Evolutionary conservation across 2,329 filamentous ascomycete genomes (phyloP).

Genomic region (Pyrenophora tritici-repentis): DNA sequence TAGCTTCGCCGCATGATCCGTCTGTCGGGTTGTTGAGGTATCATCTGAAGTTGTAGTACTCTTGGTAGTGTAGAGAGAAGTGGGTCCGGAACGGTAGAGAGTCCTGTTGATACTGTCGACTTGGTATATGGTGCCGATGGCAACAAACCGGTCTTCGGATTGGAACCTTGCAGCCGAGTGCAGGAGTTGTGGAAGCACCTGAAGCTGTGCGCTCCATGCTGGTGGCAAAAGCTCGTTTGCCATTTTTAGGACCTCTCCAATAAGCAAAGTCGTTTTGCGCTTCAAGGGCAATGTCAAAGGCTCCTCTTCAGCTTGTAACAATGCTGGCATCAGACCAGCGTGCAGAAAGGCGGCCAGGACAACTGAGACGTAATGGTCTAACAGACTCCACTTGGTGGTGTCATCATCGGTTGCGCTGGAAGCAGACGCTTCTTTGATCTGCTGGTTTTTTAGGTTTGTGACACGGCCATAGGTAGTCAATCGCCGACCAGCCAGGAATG

Average conservation of each 20-base stretch:
- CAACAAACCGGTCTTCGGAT: slow-evolving; percentile 74
- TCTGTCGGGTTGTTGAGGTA: slow-evolving; percentile 42
- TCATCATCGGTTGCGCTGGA: slow-evolving; percentile 74
- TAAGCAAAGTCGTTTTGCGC: slow-evolving; percentile 85
- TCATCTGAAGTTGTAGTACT: slow-evolving; percentile 25
- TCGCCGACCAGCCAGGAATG: slow-evolving; percentile 88
- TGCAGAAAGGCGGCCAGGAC: slow-evolving; percentile 84
- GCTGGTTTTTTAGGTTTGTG: slow-evolving; percentile 73
- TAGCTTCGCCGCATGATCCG: slow-evolving; percentile 53
- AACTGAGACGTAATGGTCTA: slow-evolving; percentile 92
- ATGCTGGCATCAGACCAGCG: slow-evolving; percentile 66
- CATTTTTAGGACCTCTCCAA: slow-evolving; percentile 89
- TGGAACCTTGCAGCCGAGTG: slow-evolving; percentile 74
- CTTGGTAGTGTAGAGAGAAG: slow-evolving; percentile 42
- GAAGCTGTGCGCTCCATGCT: slow-evolving; percentile 80
- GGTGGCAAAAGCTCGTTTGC: slow-evolving; percentile 83
- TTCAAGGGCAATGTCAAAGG: slow-evolving; percentile 72
- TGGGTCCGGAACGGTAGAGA: slow-evolving; percentile 75
- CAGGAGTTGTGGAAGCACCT: slow-evolving; percentile 86
- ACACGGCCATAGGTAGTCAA: slow-evolving; percentile 97
- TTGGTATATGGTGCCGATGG: slow-evolving; percentile 92
- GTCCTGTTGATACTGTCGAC: slow-evolving; percentile 97
- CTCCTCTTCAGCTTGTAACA: slow-evolving; percentile 67
- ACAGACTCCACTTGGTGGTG: slow-evolving; percentile 70
- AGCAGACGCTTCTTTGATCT: slow-evolving; percentile 56